Conservation (phyloP, 306 rosid species). For the Macrotyloma uniflorum region DNA sequence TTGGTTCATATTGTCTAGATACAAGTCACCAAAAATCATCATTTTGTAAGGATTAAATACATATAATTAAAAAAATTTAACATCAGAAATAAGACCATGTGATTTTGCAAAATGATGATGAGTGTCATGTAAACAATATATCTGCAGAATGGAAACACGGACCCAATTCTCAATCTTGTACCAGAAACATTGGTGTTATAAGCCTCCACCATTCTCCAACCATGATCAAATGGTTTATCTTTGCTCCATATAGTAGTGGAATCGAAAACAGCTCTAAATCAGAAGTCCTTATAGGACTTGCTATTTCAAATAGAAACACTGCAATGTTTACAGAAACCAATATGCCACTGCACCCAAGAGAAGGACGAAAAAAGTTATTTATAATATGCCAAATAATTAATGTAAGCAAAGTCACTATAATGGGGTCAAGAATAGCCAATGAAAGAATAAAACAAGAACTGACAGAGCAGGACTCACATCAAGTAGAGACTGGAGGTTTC, state of each 20-base stretch:
- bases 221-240: slow-evolving; percentile 79
- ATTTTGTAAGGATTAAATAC: background rate
- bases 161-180: slow-evolving; percentile 83
- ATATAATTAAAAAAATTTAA: background rate
- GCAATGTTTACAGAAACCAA: slow-evolving; percentile 82
- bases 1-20: background rate
- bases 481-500: slow-evolving; percentile 67
- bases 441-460: slow-evolving; percentile 12
- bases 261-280: slow-evolving; percentile 69
- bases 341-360: slow-evolving; percentile 67
- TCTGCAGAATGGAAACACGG: slow-evolving; percentile 68
- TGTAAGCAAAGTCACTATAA: background rate
- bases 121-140: slow-evolving; percentile 25
- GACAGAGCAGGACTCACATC: slow-evolving; percentile 46
- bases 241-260: slow-evolving; percentile 84
- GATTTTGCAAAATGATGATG: slow-evolving; percentile 18
- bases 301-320: slow-evolving; percentile 86
- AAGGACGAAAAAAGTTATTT: slow-evolving; percentile 24
- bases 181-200: slow-evolving; percentile 99
- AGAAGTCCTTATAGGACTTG: slow-evolving; percentile 80
- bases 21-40: background rate
- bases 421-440: background rate
- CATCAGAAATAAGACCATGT: background rate
- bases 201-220: slow-evolving; percentile 99
- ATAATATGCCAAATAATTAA: background rate